Evolutionary conservation across 73 alveolate species (phyloP).

Genomic region (Stentor coeruleus): DNA sequence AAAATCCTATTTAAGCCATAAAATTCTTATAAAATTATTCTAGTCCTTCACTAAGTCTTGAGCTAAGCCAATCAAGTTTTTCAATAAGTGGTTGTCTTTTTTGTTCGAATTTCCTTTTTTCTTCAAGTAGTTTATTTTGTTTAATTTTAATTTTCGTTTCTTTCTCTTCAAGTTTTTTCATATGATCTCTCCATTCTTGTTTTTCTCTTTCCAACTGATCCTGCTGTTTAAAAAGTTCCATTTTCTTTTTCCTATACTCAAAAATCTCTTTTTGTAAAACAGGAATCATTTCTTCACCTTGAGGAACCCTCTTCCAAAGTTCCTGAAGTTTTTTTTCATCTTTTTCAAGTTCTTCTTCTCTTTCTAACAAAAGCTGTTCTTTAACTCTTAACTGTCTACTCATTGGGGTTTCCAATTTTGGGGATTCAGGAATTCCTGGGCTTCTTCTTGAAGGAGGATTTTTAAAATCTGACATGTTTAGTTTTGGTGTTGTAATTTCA

Average conservation of each 20-base stretch:
- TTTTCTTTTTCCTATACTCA: not conserved
- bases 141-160: not conserved
- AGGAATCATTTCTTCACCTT: not conserved
- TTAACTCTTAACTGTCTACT: not conserved
- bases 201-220: not conserved
- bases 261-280: not conserved
- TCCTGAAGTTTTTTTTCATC: not conserved
- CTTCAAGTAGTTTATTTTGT: not conserved
- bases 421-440: not conserved
- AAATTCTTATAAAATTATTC: too few relatives aligned
- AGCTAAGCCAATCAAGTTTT: not conserved
- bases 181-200: not conserved
- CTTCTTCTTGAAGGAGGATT: not conserved
- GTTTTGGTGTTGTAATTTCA: not conserved
- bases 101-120: not conserved
- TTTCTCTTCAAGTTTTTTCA: not conserved
- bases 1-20: too few relatives aligned
- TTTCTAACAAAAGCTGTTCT: not conserved
- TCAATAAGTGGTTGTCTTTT: not conserved
- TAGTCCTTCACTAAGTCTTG: too few relatives aligned
- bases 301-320: not conserved
- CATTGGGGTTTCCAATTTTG: not conserved
- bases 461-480: not conserved
- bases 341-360: not conserved
- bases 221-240: not conserved